These are phyloP conservation scores for Gnomoniopsis sp. DNA, from an alignment of 2,329 filamentous ascomycete species.

Conservation along the genomic window DNA sequence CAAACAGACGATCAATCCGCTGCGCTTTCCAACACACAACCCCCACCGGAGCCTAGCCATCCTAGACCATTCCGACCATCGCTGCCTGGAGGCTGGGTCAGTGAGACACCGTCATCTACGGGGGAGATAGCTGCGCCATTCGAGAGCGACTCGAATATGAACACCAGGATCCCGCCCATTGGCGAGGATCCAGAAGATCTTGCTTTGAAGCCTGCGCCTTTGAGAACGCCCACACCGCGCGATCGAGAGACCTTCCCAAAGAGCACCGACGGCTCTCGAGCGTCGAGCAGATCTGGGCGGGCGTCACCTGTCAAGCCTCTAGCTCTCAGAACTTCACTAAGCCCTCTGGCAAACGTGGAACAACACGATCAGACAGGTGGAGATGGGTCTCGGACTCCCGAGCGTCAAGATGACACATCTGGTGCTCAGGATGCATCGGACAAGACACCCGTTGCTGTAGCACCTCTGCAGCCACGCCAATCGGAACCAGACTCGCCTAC, in stretches of 20 bases:
- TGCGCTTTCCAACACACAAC: background rate
- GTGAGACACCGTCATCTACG: constrained; percentile 25
- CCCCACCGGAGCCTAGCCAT: background rate
- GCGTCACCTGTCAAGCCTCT: constrained; percentile 5
- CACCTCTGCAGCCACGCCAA: constrained; percentile 43
- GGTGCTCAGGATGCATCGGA: constrained; percentile 15
- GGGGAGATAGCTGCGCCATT: constrained; percentile 17
- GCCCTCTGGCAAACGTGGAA: background rate
- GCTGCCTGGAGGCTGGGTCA: constrained; percentile 31
- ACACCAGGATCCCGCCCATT: constrained; percentile 2
- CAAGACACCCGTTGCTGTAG: constrained; percentile 30
- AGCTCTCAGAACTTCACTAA: constrained; percentile 4
- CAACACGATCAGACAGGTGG: background rate
- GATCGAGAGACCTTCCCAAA: background rate
- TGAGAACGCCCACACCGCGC: constrained; percentile 12
- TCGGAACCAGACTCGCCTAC: constrained; percentile 24
- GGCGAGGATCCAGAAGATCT: constrained; percentile 11
- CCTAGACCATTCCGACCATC: constrained; percentile 22
- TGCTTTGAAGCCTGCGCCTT: constrained; percentile 10
- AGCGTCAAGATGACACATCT: background rate
- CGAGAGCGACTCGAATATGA: background rate
- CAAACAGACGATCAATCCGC: background rate
- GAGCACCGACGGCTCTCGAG: constrained; percentile 1
- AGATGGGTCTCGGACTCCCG: background rate
- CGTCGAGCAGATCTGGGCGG: background rate